phyloP scores from a whole-genome alignment of 2,329 filamentous ascomycete genomes.

The Neofusicoccum laricinum region DNA sequence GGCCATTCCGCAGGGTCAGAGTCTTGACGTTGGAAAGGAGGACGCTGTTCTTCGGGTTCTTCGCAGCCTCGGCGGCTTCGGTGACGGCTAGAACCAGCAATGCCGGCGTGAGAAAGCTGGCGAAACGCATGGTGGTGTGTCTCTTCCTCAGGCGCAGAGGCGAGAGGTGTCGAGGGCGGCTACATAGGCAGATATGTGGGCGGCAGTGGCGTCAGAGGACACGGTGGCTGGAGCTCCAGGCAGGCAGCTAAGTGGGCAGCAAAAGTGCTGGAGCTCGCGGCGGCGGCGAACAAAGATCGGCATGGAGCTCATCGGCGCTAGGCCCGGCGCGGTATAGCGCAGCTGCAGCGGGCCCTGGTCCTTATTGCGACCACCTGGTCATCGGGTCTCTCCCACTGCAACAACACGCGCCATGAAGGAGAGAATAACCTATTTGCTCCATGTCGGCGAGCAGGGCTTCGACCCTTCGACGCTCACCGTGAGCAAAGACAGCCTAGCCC shows the following conservation, averaged over 20 bases:
- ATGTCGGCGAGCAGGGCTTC: conserved; percentile 52
- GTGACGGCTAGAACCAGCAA: conserved; percentile 29
- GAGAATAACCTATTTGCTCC: conserved; percentile 72
- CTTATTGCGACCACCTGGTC: conserved; percentile 14
- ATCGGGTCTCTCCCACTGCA: not conserved
- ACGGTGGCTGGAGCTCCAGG: conserved; percentile 7
- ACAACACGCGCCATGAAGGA: conserved; percentile 59
- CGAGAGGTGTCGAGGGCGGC: not conserved
- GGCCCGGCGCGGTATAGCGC: not conserved
- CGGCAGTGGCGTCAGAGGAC: conserved; percentile 14
- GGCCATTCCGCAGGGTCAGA: conserved; percentile 70
- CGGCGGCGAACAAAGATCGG: not conserved
- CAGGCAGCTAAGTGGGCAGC: not conserved
- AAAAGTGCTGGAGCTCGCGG: not conserved
- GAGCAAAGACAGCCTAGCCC: conserved; percentile 49
- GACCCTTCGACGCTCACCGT: conserved; percentile 64
- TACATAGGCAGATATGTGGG: conserved; percentile 4
- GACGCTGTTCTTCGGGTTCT: conserved; percentile 47
- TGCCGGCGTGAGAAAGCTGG: conserved; percentile 30
- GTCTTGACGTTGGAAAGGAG: conserved; percentile 67
- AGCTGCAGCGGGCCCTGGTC: not conserved
- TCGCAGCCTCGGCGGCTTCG: conserved; percentile 27
- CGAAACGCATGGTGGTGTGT: conserved; percentile 27
- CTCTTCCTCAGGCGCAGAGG: conserved; percentile 2
- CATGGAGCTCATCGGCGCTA: not conserved